These are phyloP conservation scores for Paramyrothecium roridum DNA, from an alignment of 2,329 filamentous ascomycete species.

Conservation along the genomic window DNA sequence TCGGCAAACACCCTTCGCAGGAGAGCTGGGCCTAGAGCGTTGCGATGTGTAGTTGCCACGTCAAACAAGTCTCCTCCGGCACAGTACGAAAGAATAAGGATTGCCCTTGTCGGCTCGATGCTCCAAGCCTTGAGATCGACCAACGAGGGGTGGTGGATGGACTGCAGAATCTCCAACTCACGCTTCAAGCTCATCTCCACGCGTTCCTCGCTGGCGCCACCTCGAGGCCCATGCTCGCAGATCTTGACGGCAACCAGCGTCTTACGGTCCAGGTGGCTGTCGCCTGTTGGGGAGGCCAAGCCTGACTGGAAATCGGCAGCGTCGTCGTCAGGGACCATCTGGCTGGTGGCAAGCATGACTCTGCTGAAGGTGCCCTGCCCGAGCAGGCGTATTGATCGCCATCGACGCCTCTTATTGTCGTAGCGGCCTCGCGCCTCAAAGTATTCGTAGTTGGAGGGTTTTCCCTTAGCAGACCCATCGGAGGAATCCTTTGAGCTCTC, in stretches of 20 bases:
- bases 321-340: slow-evolving; percentile 53
- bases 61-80: slow-evolving; percentile 95
- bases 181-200: slow-evolving; percentile 92
- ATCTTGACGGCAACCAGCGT: slow-evolving; percentile 93
- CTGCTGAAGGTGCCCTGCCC: slow-evolving; percentile 95
- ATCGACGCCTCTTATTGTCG: slow-evolving; percentile 69
- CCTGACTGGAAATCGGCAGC: slow-evolving; percentile 31
- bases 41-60: slow-evolving; percentile 70
- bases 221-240: slow-evolving; percentile 89
- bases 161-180: slow-evolving; percentile 90
- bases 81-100: slow-evolving; percentile 87
- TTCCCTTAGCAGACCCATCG: slow-evolving; percentile 37
- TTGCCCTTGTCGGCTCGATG: slow-evolving; percentile 75
- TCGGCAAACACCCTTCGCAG: slow-evolving; percentile 88
- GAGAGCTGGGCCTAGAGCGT: slow-evolving; percentile 64
- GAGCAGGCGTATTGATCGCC: slow-evolving; percentile 75
- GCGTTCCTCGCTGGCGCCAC: slow-evolving; percentile 87
- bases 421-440: slow-evolving; percentile 67
- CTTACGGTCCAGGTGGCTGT: slow-evolving; percentile 53
- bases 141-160: slow-evolving; percentile 82
- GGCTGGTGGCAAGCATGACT: slow-evolving; percentile 85
- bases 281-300: slow-evolving; percentile 21
- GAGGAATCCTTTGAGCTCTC: slow-evolving; percentile 56
- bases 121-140: slow-evolving; percentile 91
- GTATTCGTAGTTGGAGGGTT: slow-evolving; percentile 50